These are phyloP conservation scores for Musa beccarii DNA, from an alignment of 176 grass and related monocot species.

Conservation along the genomic window DNA sequence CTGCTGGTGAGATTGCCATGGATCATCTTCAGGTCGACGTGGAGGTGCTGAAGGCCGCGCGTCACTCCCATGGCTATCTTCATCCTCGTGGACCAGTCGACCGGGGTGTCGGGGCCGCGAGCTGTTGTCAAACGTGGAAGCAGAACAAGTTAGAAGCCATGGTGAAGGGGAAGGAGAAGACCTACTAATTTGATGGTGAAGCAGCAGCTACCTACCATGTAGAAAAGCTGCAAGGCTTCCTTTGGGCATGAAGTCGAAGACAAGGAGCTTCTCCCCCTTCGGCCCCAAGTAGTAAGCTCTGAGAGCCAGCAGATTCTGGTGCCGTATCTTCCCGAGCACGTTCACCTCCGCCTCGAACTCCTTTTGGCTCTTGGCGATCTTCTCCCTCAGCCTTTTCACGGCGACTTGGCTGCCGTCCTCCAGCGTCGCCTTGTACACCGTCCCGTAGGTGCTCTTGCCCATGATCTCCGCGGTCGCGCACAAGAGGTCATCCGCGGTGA, in stretches of 20 bases:
- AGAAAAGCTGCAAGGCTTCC: constrained; percentile 81
- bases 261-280: constrained; percentile 94
- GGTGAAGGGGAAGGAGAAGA: neutral
- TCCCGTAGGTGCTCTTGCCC: constrained; percentile 96
- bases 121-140: constrained; percentile 22
- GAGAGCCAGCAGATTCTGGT: constrained; percentile 71
- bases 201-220: constrained; percentile 35
- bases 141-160: neutral
- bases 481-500: constrained; percentile 84
- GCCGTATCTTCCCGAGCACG: constrained; percentile 61
- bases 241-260: constrained; percentile 91
- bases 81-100: constrained; percentile 75
- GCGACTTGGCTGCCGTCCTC: constrained; percentile 80
- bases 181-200: neutral
- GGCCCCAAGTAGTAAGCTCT: constrained; percentile 77
- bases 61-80: constrained; percentile 55
- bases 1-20: constrained; percentile 86
- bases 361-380: constrained; percentile 78
- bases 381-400: constrained; percentile 86
- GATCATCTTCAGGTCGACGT: constrained; percentile 53
- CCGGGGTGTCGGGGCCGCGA: constrained; percentile 47
- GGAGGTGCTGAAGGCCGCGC: constrained; percentile 64
- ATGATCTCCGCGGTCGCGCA: constrained; percentile 96
- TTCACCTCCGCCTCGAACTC: constrained; percentile 83
- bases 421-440: constrained; percentile 90